These are phyloP conservation scores for Alnus glutinosa DNA, from an alignment of 306 rosid species.

Conservation along the genomic window DNA sequence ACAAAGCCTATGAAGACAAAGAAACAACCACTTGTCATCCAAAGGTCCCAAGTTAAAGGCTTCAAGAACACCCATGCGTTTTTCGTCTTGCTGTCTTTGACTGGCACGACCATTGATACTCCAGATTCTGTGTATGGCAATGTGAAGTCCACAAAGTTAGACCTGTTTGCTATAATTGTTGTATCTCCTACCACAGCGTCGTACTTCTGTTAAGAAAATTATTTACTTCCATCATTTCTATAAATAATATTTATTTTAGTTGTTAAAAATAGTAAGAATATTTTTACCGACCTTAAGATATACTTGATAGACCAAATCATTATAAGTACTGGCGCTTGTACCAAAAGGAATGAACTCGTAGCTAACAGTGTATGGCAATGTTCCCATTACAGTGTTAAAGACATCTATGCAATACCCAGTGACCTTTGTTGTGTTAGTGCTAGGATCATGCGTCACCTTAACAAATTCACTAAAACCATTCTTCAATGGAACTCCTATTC, in stretches of 20 bases:
- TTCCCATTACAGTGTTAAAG: conserved; percentile 39
- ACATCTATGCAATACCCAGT: conserved; percentile 58
- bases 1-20: conserved; percentile 59
- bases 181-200: conserved; percentile 51
- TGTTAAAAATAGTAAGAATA: not conserved
- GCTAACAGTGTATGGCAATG: conserved; percentile 39
- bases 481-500: conserved; percentile 41
- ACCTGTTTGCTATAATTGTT: conserved; percentile 50
- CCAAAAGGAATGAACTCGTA: conserved; percentile 49
- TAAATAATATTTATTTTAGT: too few species aligned
- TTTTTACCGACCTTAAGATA: conserved; percentile 39
- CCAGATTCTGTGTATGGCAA: conserved; percentile 70
- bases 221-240: too few species aligned
- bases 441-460: not conserved
- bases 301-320: conserved; percentile 47
- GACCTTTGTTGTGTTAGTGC: conserved; percentile 12
- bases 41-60: conserved; percentile 56
- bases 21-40: conserved; percentile 46
- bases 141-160: conserved; percentile 54
- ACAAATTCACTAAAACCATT: conserved; percentile 34
- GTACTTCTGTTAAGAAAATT: conserved; percentile 29
- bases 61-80: conserved; percentile 66
- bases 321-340: conserved; percentile 30
- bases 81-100: conserved; percentile 28
- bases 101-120: conserved; percentile 61